phyloP scores from a whole-genome alignment of 495 filamentous ascomycete species.

The Beverwykella pulmonaria region DNA sequence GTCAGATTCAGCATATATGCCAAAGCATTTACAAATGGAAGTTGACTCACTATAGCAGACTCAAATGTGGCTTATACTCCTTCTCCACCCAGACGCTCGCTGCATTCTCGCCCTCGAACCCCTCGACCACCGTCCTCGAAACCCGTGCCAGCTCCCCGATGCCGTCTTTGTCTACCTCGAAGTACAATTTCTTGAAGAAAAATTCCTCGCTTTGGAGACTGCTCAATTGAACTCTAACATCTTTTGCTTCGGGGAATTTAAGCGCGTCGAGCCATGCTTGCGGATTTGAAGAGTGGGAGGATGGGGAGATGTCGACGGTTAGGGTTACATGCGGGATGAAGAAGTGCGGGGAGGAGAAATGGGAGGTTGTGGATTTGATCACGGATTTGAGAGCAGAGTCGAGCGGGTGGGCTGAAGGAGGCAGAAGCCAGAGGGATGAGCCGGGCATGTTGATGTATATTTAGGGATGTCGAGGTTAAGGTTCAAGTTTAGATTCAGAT shows the following conservation, averaged over 20 bases:
- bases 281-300: constrained; percentile 28
- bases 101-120: constrained; percentile 13
- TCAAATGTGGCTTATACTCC: constrained; percentile 41
- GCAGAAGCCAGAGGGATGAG: constrained; percentile 47
- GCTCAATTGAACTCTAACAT: constrained; percentile 34
- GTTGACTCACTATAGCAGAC: constrained; percentile 47
- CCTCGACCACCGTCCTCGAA: constrained; percentile 17
- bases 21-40: not conserved
- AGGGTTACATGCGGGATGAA: constrained; percentile 46
- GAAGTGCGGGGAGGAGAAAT: constrained; percentile 29
- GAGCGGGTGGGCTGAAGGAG: constrained; percentile 35
- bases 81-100: constrained; percentile 41
- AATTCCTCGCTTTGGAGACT: constrained; percentile 30
- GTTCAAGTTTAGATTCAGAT: not conserved
- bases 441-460: constrained; percentile 26
- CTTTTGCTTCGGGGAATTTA: constrained; percentile 13
- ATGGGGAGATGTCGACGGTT: constrained; percentile 38
- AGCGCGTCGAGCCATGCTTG: constrained; percentile 41
- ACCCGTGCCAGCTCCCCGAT: constrained; percentile 24
- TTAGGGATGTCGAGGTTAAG: not conserved
- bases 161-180: constrained; percentile 35
- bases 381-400: constrained; percentile 29
- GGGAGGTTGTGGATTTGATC: constrained; percentile 24
- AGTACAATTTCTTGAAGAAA: constrained; percentile 41
- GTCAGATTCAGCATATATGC: not conserved